Evolutionary conservation across 805 yeast genomes (phyloP).

Genomic region (Debaryomyces prosopidis): DNA sequence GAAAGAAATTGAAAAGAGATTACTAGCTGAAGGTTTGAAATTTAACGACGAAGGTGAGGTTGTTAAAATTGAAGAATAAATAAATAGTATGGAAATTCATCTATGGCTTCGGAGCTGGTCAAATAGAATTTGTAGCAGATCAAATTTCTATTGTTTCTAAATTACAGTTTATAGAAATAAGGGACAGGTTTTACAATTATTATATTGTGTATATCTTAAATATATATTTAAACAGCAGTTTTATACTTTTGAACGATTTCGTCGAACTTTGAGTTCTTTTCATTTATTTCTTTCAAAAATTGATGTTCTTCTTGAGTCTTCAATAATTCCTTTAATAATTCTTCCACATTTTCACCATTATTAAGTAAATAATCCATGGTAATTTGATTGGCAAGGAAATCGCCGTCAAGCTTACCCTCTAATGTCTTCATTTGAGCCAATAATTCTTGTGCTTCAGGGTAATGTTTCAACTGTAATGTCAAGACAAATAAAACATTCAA

Average conservation of each 20-base stretch:
- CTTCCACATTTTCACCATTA: conserved; percentile 42
- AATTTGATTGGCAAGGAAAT: conserved; percentile 64
- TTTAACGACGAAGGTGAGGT: conserved; percentile 38
- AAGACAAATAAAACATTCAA: conserved; percentile 66
- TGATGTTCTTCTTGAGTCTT: conserved; percentile 56
- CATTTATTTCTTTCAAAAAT: conserved; percentile 56
- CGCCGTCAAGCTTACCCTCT: conserved; percentile 36
- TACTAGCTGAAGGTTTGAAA: conserved; percentile 56
- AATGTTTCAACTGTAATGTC: conserved; percentile 75
- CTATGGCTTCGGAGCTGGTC: too few relatives aligned
- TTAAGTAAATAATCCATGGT: conserved; percentile 54
- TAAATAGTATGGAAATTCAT: background rate
- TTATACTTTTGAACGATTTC: conserved; percentile 63
- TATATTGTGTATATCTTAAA: too few relatives aligned
- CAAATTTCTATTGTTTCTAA: background rate
- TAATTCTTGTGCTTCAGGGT: conserved; percentile 78
- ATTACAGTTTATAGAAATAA: background rate
- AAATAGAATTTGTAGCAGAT: background rate
- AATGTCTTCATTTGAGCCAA: conserved; percentile 44
- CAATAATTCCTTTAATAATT: conserved; percentile 47
- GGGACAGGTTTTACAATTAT: background rate
- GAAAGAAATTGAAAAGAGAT: conserved; percentile 73
- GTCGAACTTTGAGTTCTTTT: conserved; percentile 66
- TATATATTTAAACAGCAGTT: conserved; percentile 4
- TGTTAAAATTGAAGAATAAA: conserved; percentile 25